Percentiles rank a stretch among this genome's conserved stretches.
Conservation (phyloP, 805 yeast species). For the Candida manassasensis region DNA sequence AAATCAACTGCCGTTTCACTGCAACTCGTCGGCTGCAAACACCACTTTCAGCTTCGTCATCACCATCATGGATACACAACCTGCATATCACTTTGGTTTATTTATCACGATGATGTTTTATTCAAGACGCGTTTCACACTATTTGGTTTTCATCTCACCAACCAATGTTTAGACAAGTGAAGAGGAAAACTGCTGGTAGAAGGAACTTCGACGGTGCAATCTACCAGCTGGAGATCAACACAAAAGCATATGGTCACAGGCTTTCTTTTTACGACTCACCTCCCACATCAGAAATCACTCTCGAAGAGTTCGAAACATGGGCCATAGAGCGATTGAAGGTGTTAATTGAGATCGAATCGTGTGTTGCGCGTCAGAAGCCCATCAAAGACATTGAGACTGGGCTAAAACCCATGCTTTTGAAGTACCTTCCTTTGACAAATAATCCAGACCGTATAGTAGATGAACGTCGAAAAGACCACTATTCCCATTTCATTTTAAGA, state of each 20-base stretch:
- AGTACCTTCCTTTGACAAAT: slow-evolving; percentile 50
- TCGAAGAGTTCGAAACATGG: slow-evolving; percentile 93
- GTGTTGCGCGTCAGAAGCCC: slow-evolving; percentile 58
- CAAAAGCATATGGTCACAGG: slow-evolving; percentile 48
- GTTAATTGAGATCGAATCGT: slow-evolving; percentile 77
- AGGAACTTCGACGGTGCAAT: slow-evolving; percentile 49
- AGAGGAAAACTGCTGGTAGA: slow-evolving; percentile 70
- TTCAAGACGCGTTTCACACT: too few species aligned
- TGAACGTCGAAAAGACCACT: slow-evolving; percentile 85
- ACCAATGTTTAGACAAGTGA: slow-evolving; percentile 77
- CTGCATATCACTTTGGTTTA: too few species aligned
- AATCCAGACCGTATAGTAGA: slow-evolving; percentile 34
- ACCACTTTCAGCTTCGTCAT: too few species aligned
- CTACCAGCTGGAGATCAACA: slow-evolving; percentile 25
- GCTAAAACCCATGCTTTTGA: slow-evolving; percentile 61
- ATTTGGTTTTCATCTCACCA: too few species aligned
- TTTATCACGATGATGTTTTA: too few species aligned
- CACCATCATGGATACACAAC: too few species aligned
- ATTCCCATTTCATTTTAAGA: slow-evolving; percentile 83
- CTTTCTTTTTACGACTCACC: slow-evolving; percentile 72
- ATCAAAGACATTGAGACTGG: slow-evolving; percentile 60
- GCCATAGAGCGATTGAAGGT: slow-evolving; percentile 87
- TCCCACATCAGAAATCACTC: slow-evolving; percentile 79
- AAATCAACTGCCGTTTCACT: too few species aligned
- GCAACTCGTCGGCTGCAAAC: too few species aligned